Evolutionary conservation across 306 rosid species (phyloP).

Genomic region (Malus fusca): DNA sequence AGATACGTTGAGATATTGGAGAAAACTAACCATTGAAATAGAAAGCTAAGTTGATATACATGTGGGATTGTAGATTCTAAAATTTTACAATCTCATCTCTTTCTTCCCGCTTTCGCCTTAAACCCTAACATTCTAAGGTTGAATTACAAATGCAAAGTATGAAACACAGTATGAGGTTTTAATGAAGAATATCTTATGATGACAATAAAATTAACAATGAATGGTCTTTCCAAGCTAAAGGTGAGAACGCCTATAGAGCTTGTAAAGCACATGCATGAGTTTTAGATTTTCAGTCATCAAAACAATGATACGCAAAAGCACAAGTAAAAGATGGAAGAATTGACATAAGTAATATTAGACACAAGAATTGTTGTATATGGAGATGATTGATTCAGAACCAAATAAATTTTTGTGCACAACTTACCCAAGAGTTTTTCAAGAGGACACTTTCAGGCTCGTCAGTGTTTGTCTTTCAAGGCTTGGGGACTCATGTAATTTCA

Average conservation of each 20-base stretch:
- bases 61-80: neutral
- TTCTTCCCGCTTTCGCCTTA: neutral
- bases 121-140: constrained; percentile 2
- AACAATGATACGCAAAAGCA: constrained; percentile 24
- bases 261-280: constrained; percentile 31
- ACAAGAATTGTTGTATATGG: too few species aligned
- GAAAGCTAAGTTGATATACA: too few species aligned
- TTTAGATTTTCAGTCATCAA: constrained; percentile 19
- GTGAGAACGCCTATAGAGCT: constrained; percentile 33
- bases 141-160: neutral
- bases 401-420: constrained; percentile 40
- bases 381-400: constrained; percentile 31
- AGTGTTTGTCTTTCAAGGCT: constrained; percentile 32
- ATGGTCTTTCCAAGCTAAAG: constrained; percentile 40
- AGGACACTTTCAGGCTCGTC: constrained; percentile 46
- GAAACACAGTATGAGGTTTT: neutral
- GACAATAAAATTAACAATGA: constrained; percentile 14
- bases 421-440: constrained; percentile 58
- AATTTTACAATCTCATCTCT: neutral
- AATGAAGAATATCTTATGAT: neutral
- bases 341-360: constrained; percentile 26
- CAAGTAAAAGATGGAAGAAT: constrained; percentile 44
- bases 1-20: too few species aligned
- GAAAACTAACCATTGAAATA: too few species aligned
- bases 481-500: constrained; percentile 55